A percentile compares a stretch with the other conserved stretches of the same genome.
Evolutionary conservation across 2,329 filamentous ascomycete species (phyloP).

Genomic region (Ophiostoma perfectum): DNA sequence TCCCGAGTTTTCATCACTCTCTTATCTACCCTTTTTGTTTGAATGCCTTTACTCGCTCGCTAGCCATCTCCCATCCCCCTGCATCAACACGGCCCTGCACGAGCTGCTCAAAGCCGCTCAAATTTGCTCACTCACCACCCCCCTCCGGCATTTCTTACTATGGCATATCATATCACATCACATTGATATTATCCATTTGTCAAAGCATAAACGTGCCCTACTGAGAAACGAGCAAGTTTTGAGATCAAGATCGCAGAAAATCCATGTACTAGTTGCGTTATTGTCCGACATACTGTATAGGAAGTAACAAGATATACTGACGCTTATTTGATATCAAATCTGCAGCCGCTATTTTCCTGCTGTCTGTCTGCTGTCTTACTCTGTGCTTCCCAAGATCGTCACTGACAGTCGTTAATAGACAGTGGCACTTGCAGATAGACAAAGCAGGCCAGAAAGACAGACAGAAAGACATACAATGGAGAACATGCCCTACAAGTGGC

Average conservation of each 20-base stretch:
- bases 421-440: no score
- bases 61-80: no score
- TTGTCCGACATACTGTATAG: no score
- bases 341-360: background rate
- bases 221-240: background rate
- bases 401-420: background rate
- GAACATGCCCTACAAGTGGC: conserved; percentile 32
- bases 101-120: conserved; percentile 17
- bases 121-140: conserved; percentile 15
- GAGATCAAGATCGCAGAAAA: background rate
- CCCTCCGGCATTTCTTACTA: background rate
- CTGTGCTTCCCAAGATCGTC: background rate
- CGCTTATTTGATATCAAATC: background rate
- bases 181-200: background rate
- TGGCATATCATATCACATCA: background rate
- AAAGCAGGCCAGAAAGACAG: no score
- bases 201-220: background rate
- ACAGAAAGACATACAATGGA: conserved; percentile 14
- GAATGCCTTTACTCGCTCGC: no score
- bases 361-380: background rate
- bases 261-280: background rate
- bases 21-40: no score
- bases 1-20: background rate
- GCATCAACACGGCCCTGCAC: conserved; percentile 15
- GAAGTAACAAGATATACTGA: no score